Evolutionary conservation across 2,329 filamentous ascomycete species (phyloP).

Genomic region (Macroventuria anomochaeta): DNA sequence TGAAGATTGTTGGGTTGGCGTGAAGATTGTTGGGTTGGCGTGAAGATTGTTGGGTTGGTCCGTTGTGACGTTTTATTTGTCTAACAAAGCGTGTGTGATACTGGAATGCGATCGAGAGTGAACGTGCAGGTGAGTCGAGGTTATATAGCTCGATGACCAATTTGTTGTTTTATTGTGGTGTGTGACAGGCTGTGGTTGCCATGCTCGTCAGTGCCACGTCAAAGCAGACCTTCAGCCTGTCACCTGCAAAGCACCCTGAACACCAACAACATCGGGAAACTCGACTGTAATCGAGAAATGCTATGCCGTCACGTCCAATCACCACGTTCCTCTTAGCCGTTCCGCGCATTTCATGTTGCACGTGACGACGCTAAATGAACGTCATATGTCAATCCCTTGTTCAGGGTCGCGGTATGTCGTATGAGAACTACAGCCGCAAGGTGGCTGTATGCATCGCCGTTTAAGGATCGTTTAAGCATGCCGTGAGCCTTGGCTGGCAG

Average conservation of each 20-base stretch:
- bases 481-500: conserved; percentile 1
- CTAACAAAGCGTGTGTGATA: background rate
- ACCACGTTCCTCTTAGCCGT: background rate
- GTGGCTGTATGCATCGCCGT: background rate
- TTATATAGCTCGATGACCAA: background rate
- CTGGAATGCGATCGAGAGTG: background rate
- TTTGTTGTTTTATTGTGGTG: background rate
- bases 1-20: too few species aligned
- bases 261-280: background rate
- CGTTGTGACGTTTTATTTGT: background rate
- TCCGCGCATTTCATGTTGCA: conserved; percentile 1
- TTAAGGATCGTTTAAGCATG: background rate
- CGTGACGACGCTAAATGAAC: conserved; percentile 10
- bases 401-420: background rate
- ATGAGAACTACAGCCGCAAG: background rate
- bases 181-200: background rate
- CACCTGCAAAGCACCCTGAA: background rate
- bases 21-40: too few species aligned
- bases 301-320: conserved; percentile 2
- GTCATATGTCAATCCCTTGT: conserved; percentile 11
- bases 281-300: background rate
- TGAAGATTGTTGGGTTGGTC: too few species aligned
- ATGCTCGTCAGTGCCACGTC: conserved; percentile 4
- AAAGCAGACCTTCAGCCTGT: background rate
- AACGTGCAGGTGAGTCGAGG: background rate